A percentile compares a stretch with the other conserved stretches of the same genome.
phyloP scores from a whole-genome alignment of 306 rosid genomes.

The Begonia fuchsioides region DNA sequence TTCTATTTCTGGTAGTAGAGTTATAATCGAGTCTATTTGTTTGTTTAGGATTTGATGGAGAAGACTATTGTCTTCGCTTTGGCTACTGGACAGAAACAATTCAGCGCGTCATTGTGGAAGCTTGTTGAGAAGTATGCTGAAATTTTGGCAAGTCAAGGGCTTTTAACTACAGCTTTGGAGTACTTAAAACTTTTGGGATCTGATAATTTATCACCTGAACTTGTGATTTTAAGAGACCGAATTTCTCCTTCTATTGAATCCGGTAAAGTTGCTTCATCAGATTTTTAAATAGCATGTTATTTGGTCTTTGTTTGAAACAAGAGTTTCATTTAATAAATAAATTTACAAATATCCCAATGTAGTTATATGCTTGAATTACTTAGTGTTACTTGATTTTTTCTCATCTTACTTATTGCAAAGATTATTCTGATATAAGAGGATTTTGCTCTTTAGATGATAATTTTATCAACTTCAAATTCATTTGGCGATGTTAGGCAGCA shows the following conservation, averaged over 20 bases:
- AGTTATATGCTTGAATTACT: too few species aligned
- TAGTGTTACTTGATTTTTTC: too few species aligned
- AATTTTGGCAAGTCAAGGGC: constrained; percentile 92
- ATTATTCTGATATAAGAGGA: too few species aligned
- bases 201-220: constrained; percentile 83
- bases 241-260: constrained; percentile 61
- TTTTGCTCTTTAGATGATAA: too few species aligned
- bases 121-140: constrained; percentile 99
- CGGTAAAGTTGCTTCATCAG: constrained; percentile 34
- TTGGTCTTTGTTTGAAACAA: too few species aligned
- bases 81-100: constrained; percentile 83
- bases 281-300: too few species aligned
- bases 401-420: too few species aligned
- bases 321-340: too few species aligned
- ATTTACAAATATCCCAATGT: too few species aligned
- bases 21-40: too few species aligned
- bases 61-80: constrained; percentile 94
- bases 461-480: too few species aligned
- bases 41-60: constrained; percentile 84
- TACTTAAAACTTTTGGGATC: constrained; percentile 79
- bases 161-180: constrained; percentile 79
- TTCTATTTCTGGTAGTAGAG: constrained; percentile 7
- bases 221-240: constrained; percentile 64
- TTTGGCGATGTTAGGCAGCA: too few species aligned
- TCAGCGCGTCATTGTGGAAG: constrained; percentile 84